phyloP scores from a whole-genome alignment of 2,329 filamentous ascomycete species.

The Trichoderma asperellum region DNA sequence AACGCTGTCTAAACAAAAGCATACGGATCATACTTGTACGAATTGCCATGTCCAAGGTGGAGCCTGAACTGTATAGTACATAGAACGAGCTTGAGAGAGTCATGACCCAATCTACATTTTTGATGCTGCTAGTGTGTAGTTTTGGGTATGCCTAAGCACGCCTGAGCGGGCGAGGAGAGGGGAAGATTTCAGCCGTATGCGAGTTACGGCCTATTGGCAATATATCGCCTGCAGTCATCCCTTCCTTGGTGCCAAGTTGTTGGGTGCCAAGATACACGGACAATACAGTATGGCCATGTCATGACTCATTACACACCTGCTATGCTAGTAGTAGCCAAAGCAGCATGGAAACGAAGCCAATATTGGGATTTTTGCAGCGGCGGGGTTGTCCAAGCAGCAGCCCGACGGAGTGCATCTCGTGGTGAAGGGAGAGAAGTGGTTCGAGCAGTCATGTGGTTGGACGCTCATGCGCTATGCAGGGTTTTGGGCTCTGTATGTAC shows the following conservation, averaged over 20 bases:
- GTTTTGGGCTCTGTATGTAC: background rate
- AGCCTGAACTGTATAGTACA: background rate
- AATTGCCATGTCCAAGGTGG: background rate
- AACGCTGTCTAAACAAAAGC: background rate
- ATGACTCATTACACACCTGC: background rate
- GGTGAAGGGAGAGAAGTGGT: background rate
- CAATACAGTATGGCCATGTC: background rate
- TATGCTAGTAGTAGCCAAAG: background rate
- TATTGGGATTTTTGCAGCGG: background rate
- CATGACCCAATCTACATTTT: background rate
- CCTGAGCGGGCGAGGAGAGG: background rate
- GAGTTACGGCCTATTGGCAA: background rate
- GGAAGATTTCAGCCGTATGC: background rate
- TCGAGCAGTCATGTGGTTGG: conserved; percentile 17
- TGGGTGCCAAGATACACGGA: background rate
- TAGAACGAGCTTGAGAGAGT: background rate
- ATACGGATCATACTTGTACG: background rate
- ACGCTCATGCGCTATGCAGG: conserved; percentile 18
- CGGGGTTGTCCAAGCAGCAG: background rate
- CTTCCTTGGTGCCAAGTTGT: background rate
- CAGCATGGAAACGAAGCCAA: background rate
- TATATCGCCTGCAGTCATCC: background rate
- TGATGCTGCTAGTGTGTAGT: background rate
- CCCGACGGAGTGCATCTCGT: background rate
- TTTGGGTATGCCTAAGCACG: background rate